These are phyloP conservation scores for Nevesoporus exiguus DNA, from an alignment of 768 basidiomycete genomes.

Conservation along the genomic window DNA sequence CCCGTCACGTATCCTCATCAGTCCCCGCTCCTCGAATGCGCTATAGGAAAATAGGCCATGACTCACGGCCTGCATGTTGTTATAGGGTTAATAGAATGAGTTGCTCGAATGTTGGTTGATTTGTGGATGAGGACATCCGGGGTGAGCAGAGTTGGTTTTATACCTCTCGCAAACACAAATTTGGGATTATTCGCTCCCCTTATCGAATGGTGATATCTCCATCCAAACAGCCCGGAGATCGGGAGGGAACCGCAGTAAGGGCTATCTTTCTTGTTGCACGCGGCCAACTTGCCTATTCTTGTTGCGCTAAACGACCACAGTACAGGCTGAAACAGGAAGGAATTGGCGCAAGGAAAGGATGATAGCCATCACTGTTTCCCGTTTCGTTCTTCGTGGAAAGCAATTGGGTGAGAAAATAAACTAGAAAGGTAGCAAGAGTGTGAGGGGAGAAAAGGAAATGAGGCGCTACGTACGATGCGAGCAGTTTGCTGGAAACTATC, in stretches of 20 bases:
- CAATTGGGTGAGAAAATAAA: background rate
- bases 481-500: background rate
- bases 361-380: background rate
- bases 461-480: background rate
- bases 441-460: background rate
- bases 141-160: background rate
- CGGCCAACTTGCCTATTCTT: background rate
- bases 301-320: background rate
- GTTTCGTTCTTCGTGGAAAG: background rate
- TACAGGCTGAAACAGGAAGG: background rate
- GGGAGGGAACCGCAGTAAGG: background rate
- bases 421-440: background rate
- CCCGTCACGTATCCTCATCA: background rate
- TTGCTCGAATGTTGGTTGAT: background rate
- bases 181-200: conserved; percentile 2
- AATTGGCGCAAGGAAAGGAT: background rate
- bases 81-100: background rate
- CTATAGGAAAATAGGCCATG: too few species aligned
- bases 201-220: background rate
- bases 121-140: background rate
- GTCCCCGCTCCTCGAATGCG: background rate
- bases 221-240: too few species aligned
- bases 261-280: background rate
- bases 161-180: background rate
- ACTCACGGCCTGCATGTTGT: conserved; percentile 21